Base-by-base conservation (phyloP, 768 basidiomycete species). In the Leccinum broughii region DNA sequence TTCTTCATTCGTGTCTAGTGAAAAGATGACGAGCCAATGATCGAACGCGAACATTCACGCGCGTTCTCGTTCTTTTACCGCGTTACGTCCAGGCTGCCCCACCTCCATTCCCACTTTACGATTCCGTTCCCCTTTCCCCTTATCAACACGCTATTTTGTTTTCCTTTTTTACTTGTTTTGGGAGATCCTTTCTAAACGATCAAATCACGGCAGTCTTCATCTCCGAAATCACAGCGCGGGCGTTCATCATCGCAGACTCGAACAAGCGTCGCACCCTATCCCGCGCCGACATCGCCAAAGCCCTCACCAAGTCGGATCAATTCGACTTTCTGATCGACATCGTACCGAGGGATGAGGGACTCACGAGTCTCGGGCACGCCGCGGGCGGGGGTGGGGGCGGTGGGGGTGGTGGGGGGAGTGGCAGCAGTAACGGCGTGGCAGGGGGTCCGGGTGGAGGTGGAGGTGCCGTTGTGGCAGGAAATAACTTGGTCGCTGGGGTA, bases 301-400 rank as follows among this genome's bases (percentile, higher is more conserved):
- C 95, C 0, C 82, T 97, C 61, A 85, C 86, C 67, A 93, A 94
- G 74, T 91, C 90, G 4, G 96, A 98, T 77, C 94, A 95, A 73
- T 98, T 98, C 68, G 96, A 98, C 77, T 98, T 98, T 70, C 79
- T 98, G 59, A 96, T 98, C 71, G 96, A 98, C 74, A 93, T 97
- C 59, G 89, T 96, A 1, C 95, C 95, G 0, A 80, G 95, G 48
- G 95, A 96, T 60, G 91, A 93, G 60, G 73, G 72, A 0, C 26
- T 73, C 26, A 63, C 64, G 0, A 72, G 66, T 3, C 64, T 73
- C 3, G 60, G 51, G 26, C 72, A 71, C 11, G 51, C 62, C 14
- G 26, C 53, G 1, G 15, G 49, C 2, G 9, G 24, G 2, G 24
- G 48, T 2, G 14, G 13, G 4, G 49, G 22, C 4, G n/a, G 53